phyloP scores from a whole-genome alignment of 371 early-diverging fungal genomes.

The Dichotomocladium elegans region DNA sequence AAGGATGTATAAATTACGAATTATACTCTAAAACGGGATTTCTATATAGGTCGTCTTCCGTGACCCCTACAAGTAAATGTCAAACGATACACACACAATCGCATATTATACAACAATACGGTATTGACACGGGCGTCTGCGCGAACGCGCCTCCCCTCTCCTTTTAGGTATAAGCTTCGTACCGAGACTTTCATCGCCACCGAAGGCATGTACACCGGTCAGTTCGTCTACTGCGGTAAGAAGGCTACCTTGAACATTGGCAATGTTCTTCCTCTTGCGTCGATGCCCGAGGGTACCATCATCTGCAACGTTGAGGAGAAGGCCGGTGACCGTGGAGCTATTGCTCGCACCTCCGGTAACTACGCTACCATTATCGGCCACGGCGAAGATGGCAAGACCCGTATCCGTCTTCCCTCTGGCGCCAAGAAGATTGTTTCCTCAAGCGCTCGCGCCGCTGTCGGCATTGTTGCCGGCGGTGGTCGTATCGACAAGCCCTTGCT shows the following conservation, averaged over 20 bases:
- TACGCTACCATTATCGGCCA: constrained; percentile 99
- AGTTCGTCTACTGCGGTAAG: constrained; percentile 98
- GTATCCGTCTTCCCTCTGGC: constrained; percentile 97
- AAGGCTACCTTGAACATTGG: constrained; percentile 95
- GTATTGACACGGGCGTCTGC: too few species aligned
- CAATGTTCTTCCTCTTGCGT: constrained; percentile 92
- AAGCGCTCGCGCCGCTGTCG: constrained; percentile 94
- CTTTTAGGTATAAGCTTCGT: constrained; percentile 81
- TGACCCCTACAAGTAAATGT: constrained; percentile 39
- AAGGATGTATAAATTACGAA: background rate
- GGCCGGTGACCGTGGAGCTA: constrained; percentile 96
- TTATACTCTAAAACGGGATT: background rate
- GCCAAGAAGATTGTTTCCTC: constrained; percentile 94
- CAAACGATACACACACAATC: background rate
- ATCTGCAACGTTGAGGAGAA: constrained; percentile 98
- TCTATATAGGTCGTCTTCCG: constrained; percentile 41
- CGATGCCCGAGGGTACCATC: constrained; percentile 99
- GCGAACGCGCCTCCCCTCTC: background rate
- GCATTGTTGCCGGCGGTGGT: constrained; percentile 99
- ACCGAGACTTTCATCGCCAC: constrained; percentile 97
- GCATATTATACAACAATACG: background rate
- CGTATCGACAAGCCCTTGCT: constrained; percentile 99
- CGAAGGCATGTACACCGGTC: constrained; percentile 99
- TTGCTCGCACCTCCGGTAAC: constrained; percentile 98
- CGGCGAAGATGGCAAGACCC: constrained; percentile 97